These are phyloP conservation scores for Gossypium laxum DNA, from an alignment of 441 rosid species.

Conservation along the genomic window DNA sequence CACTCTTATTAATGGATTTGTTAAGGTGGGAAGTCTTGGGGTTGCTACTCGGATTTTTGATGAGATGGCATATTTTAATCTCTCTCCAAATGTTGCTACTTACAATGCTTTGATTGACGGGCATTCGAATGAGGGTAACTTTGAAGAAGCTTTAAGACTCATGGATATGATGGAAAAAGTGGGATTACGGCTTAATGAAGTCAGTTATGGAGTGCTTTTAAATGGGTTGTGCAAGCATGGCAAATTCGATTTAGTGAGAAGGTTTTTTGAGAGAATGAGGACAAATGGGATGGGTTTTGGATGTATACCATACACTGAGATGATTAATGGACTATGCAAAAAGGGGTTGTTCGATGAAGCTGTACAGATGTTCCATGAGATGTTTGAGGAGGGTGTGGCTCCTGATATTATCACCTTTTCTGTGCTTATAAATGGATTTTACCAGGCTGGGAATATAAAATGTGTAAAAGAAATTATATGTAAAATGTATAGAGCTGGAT, in stretches of 20 bases:
- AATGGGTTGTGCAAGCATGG: slow-evolving; percentile 58
- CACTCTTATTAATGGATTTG: slow-evolving; percentile 61
- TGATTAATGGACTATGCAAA: slow-evolving; percentile 71
- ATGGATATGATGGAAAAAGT: slow-evolving; percentile 44
- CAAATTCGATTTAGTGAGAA: slow-evolving; percentile 46
- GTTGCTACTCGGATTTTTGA: slow-evolving; percentile 48
- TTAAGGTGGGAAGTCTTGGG: slow-evolving; percentile 55
- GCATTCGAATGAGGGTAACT: slow-evolving; percentile 36
- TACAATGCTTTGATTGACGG: slow-evolving; percentile 66
- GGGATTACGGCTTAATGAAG: slow-evolving; percentile 50
- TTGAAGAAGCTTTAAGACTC: slow-evolving; percentile 51
- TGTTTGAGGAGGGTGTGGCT: slow-evolving; percentile 47
- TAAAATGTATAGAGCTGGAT: slow-evolving; percentile 53
- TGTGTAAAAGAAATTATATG: slow-evolving; percentile 48
- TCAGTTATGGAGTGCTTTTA: slow-evolving; percentile 55
- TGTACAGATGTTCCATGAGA: slow-evolving; percentile 37
- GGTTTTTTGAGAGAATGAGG: slow-evolving; percentile 57
- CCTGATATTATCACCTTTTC: slow-evolving; percentile 72
- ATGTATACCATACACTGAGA: slow-evolving; percentile 47
- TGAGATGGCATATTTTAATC: slow-evolving; percentile 54
- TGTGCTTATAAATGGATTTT: slow-evolving; percentile 65
- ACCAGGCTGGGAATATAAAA: slow-evolving; percentile 36
- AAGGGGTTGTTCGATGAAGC: slow-evolving; percentile 52
- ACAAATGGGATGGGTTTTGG: slow-evolving; percentile 39
- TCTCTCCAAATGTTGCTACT: slow-evolving; percentile 50